Percentiles rank a stretch among this genome's conserved stretches.
Evolutionary conservation across 202 grass and related monocot genomes (phyloP).

Genomic region (Dendrocalamus latiflorus): DNA sequence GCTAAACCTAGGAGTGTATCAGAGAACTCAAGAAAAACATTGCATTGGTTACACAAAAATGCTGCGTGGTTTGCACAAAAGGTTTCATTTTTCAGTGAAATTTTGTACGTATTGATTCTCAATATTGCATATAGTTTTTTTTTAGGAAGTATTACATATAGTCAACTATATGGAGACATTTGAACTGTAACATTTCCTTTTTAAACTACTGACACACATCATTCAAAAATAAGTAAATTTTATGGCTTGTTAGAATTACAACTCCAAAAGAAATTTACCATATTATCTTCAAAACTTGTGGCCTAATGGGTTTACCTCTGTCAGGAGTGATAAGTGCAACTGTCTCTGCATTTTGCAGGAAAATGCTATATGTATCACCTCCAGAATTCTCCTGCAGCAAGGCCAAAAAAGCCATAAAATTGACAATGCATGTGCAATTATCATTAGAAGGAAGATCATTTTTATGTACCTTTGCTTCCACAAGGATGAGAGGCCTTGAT

Average conservation of each 20-base stretch:
- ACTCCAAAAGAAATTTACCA: not conserved
- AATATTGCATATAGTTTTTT: not conserved
- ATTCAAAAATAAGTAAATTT: not conserved
- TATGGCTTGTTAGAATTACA: not conserved
- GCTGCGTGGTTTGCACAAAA: not conserved
- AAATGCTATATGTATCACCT: slow-evolving; percentile 72
- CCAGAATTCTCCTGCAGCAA: slow-evolving; percentile 43
- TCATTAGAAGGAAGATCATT: not conserved
- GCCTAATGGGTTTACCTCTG: slow-evolving; percentile 35
- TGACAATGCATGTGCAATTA: not conserved
- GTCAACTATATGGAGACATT: not conserved
- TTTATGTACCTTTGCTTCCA: slow-evolving; percentile 69
- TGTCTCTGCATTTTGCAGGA: slow-evolving; percentile 96
- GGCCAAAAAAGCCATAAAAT: not conserved
- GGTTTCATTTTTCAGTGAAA: not conserved
- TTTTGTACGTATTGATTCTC: not conserved
- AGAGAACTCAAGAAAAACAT: not conserved
- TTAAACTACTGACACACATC: not conserved
- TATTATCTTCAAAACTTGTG: not conserved
- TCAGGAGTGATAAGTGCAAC: slow-evolving; percentile 64
- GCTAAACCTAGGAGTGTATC: not conserved
- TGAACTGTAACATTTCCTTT: not conserved
- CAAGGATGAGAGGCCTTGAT: slow-evolving; percentile 88
- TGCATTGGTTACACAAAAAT: not conserved
- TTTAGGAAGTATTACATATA: not conserved